Conservation (phyloP, 2,329 filamentous ascomycete genomes). For the Karstenula rhodostoma region DNA sequence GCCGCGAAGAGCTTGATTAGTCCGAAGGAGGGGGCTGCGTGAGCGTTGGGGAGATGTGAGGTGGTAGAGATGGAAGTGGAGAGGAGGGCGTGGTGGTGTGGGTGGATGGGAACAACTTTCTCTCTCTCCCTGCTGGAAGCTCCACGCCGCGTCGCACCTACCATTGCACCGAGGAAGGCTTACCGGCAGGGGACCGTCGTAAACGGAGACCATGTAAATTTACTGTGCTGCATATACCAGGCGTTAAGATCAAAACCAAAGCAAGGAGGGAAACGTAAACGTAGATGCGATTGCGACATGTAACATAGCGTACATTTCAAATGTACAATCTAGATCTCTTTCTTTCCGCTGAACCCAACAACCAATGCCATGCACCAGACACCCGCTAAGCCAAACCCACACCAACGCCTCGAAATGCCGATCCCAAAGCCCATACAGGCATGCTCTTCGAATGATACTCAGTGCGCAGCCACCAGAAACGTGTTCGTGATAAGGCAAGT, state of each 20-base stretch:
- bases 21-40: conserved; percentile 5
- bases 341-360: neutral
- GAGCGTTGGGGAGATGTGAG: neutral
- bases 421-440: neutral
- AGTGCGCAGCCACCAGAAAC: conserved; percentile 75
- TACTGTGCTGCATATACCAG: conserved; percentile 9
- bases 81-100: neutral
- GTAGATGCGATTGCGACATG: neutral
- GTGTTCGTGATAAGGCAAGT: conserved; percentile 87
- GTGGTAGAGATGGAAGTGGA: neutral
- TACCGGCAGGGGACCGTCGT: neutral
- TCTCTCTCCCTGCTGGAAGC: neutral
- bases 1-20: conserved; percentile 39
- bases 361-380: neutral
- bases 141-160: neutral
- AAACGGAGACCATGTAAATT: neutral
- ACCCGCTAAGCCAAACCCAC: neutral
- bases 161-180: neutral
- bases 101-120: neutral
- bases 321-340: neutral
- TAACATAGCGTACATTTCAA: conserved; percentile 2
- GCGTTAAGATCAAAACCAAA: neutral
- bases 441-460: neutral
- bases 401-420: conserved; percentile 2
- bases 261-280: neutral